Conservation (phyloP, 2,329 filamentous ascomycete genomes). For the Geoglossum cookeanum region DNA sequence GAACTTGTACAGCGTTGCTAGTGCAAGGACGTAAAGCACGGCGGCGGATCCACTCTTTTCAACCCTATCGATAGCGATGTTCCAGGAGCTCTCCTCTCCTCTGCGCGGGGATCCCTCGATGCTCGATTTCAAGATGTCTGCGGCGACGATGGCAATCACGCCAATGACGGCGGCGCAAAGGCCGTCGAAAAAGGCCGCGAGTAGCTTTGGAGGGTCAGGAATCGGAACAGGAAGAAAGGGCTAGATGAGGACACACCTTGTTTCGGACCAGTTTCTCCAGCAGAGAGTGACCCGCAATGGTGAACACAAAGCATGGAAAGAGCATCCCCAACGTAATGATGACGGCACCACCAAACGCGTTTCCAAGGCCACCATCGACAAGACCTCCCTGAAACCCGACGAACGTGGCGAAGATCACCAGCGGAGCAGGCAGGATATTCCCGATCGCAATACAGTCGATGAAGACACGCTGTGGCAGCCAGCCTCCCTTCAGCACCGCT, state of each 20-base stretch:
- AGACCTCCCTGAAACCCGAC: constrained; percentile 18
- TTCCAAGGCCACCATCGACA: constrained; percentile 13
- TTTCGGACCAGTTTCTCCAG: constrained; percentile 18
- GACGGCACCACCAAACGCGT: constrained; percentile 17
- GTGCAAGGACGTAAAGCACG: constrained; percentile 13
- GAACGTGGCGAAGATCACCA: constrained; percentile 19
- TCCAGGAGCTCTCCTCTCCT: not conserved
- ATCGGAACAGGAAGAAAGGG: not conserved
- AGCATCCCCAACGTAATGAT: constrained; percentile 20
- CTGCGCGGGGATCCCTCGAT: constrained; percentile 11
- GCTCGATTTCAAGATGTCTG: constrained; percentile 16
- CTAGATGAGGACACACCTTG: constrained; percentile 7
- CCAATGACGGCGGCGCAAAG: constrained; percentile 17
- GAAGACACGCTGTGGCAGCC: constrained; percentile 18
- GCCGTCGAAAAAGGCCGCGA: constrained; percentile 18
- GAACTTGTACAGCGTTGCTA: constrained; percentile 16
- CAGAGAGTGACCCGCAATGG: constrained; percentile 16
- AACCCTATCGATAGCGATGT: constrained; percentile 5
- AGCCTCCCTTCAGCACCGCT: constrained; percentile 18
- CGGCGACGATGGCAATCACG: constrained; percentile 17
- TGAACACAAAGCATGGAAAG: constrained; percentile 19
- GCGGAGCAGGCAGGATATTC: constrained; percentile 17
- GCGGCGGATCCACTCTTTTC: constrained; percentile 13
- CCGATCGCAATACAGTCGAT: constrained; percentile 20
- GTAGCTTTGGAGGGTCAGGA: constrained; percentile 10